Evolutionary conservation across 352 stramenopile genomes (phyloP).

Genomic region (Pythium aquatile): DNA sequence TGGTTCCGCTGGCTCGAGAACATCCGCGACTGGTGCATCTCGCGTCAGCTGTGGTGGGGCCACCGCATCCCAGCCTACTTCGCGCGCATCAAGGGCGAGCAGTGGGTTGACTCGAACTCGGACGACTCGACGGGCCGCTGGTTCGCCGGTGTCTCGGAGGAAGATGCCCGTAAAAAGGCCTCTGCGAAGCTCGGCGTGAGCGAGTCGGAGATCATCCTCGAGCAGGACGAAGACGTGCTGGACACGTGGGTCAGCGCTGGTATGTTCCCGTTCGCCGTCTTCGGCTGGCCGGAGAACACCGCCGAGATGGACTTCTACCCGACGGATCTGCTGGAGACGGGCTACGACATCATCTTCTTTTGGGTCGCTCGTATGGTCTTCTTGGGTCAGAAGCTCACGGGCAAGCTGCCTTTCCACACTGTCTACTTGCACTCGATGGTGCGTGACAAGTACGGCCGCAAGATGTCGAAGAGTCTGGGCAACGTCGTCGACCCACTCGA

Average conservation of each 20-base stretch:
- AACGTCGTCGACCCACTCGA: slow-evolving; percentile 99
- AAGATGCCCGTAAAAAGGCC: slow-evolving; percentile 90
- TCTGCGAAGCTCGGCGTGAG: slow-evolving; percentile 58
- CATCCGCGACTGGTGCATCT: slow-evolving; percentile 99
- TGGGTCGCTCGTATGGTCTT: slow-evolving; percentile 98
- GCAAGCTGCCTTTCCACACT: slow-evolving; percentile 95
- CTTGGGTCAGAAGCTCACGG: slow-evolving; percentile 96
- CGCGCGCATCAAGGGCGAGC: slow-evolving; percentile 83
- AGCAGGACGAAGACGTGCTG: slow-evolving; percentile 99
- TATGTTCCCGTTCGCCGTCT: slow-evolving; percentile 94
- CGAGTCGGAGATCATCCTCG: slow-evolving; percentile 75
- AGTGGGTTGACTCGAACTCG: slow-evolving; percentile 70
- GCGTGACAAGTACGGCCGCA: slow-evolving; percentile 96
- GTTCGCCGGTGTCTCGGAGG: slow-evolving; percentile 74
- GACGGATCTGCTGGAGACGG: slow-evolving; percentile 97
- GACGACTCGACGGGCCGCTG: slow-evolving; percentile 59
- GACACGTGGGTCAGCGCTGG: slow-evolving; percentile 99
- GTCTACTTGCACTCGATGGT: slow-evolving; percentile 99
- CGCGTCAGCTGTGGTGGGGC: slow-evolving; percentile 99
- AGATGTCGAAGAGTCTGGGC: slow-evolving; percentile 99
- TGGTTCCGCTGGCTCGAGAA: slow-evolving; percentile 98
- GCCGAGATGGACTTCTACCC: slow-evolving; percentile 94
- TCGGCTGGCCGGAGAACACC: slow-evolving; percentile 73
- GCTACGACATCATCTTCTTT: slow-evolving; percentile 99
- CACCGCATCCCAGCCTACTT: slow-evolving; percentile 99